Evolutionary conservation across 495 filamentous ascomycete genomes (phyloP).

Genomic region (Penicillium paxilli): DNA sequence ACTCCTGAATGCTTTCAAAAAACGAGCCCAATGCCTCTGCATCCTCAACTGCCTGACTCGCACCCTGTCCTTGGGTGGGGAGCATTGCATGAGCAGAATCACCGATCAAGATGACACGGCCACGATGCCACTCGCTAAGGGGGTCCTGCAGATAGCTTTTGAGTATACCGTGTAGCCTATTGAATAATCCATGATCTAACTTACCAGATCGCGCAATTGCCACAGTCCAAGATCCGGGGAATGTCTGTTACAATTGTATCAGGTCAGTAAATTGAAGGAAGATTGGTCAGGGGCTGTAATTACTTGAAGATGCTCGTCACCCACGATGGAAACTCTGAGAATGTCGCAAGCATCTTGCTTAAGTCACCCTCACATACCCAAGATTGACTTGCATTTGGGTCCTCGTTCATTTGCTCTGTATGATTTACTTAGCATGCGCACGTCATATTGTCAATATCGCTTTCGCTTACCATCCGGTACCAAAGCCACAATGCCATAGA

Average conservation of each 20-base stretch:
- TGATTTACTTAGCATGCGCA: neutral
- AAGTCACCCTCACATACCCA: constrained; percentile 26
- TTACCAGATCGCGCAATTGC: constrained; percentile 43
- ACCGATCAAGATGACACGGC: constrained; percentile 42
- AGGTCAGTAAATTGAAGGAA: neutral
- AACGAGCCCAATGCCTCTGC: constrained; percentile 31
- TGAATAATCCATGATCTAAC: neutral
- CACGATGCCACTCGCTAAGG: constrained; percentile 33
- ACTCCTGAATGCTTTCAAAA: constrained; percentile 13
- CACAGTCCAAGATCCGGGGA: constrained; percentile 31
- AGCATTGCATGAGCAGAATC: constrained; percentile 49
- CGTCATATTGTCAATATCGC: neutral
- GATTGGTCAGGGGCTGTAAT: neutral
- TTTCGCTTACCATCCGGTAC: constrained; percentile 19
- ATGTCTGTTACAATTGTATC: constrained; percentile 2
- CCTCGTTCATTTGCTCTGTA: constrained; percentile 26
- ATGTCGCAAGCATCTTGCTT: constrained; percentile 37
- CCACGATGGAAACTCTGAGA: constrained; percentile 35
- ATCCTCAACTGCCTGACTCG: constrained; percentile 42
- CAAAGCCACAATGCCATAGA: constrained; percentile 21
- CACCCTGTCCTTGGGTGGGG: constrained; percentile 41
- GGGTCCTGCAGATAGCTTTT: constrained; percentile 22
- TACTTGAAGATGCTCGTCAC: constrained; percentile 25
- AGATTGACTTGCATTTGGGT: constrained; percentile 18
- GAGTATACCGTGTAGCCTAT: neutral